Evolutionary conservation across 208 protist genomes (phyloP), one percentile per base, ranked within the genome.

Genomic region (Crithidia brevicula): DNA sequence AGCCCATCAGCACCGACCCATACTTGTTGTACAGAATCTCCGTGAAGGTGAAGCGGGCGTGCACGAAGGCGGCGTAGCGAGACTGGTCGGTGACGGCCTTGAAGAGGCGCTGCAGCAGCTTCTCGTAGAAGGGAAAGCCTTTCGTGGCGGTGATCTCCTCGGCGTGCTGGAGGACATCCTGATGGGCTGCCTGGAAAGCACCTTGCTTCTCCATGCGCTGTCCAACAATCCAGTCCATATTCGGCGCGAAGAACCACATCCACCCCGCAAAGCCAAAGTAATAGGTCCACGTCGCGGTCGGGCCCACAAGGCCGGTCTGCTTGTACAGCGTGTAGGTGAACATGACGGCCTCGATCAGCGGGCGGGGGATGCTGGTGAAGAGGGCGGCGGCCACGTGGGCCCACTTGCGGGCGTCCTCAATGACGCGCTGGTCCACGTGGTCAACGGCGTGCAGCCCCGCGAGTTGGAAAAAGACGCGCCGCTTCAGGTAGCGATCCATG

Each of bases 371-470:
- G 57, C 75, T 73, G 30, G 51, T 82, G 57, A 81, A 87, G 18
- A 89, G 25, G 46, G 23, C 16, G 11, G 79, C 49, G 13, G 77
- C 43, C 27, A 68, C 46, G 7, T n/a, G 52, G n/a, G 83, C 53
- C 81, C 79, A 93, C 27, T 54, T 40, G 36, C 61, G 53, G 27
- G 92, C 79, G 46, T 93, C 87, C 43, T 86, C 72, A 18, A 86
- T 91, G 38, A 96, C 59, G 61, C 81, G 74, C 63, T 92, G 78
- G 50, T 96, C 87, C 2, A 92, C 54, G 56, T 87, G 63, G 36
- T 81, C 63, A 0, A 92, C 74, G 30, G 56, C 23, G 67, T 87
- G 64, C 30, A 89, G 64, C 6, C 74, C 68, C 4, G 79, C 88
- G 30, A 93, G 34, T 45, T 70, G 73, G 49, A 87, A 96, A 68